Conservation (phyloP, 2,329 filamentous ascomycete species). For the Rhexocercosporidium sp. region DNA sequence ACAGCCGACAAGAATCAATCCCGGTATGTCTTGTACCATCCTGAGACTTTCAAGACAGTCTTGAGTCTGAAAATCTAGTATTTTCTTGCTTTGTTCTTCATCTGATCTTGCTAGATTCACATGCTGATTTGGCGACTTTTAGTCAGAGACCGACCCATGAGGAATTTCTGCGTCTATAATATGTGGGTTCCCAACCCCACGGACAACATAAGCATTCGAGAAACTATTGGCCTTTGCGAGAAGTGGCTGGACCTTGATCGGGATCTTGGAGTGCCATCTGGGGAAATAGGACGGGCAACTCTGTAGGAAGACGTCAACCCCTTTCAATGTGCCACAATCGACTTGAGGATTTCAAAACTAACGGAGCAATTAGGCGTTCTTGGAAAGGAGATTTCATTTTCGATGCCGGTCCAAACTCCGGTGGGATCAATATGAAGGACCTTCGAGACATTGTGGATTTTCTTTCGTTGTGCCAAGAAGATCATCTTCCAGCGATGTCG, state of each 20-base stretch:
- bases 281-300: not conserved
- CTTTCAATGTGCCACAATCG: not conserved
- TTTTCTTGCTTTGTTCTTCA: too few species aligned
- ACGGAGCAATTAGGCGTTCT: not conserved
- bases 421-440: not conserved
- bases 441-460: slow-evolving; percentile 6
- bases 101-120: not conserved
- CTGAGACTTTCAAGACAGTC: too few species aligned
- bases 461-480: not conserved
- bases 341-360: not conserved
- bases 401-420: not conserved
- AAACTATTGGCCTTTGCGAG: not conserved
- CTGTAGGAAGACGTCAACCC: not conserved
- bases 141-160: not conserved
- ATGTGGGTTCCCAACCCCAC: not conserved
- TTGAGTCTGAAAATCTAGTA: too few species aligned
- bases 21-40: too few species aligned
- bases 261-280: not conserved
- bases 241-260: not conserved
- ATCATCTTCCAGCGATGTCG: not conserved
- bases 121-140: not conserved
- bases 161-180: not conserved
- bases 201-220: not conserved
- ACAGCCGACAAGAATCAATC: too few species aligned
- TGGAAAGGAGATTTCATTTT: not conserved